These are phyloP conservation scores for Candida parachauliodes DNA, from an alignment of 805 yeast species.

Conservation along the genomic window DNA sequence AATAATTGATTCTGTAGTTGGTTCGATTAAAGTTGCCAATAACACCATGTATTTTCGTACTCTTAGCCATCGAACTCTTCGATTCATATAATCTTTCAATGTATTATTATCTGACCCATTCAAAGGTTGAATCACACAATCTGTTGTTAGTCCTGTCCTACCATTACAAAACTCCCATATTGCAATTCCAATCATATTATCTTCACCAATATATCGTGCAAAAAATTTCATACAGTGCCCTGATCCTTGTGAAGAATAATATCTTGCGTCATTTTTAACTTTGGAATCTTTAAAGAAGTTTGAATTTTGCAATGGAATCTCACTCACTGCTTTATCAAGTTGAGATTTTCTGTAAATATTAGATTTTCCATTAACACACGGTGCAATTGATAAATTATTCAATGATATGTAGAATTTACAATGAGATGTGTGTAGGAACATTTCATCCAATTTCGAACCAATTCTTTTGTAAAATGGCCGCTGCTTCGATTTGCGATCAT, in stretches of 20 bases:
- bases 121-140: constrained; percentile 73
- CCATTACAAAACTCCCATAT: constrained; percentile 67
- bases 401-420: constrained; percentile 80
- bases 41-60: constrained; percentile 86
- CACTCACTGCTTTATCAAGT: constrained; percentile 53
- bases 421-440: constrained; percentile 81
- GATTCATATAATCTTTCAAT: constrained; percentile 52
- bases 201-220: constrained; percentile 84
- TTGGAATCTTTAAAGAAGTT: constrained; percentile 28
- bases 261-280: constrained; percentile 28
- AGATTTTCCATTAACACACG: constrained; percentile 90
- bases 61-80: constrained; percentile 82
- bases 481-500: not conserved
- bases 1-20: constrained; percentile 74
- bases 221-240: constrained; percentile 63
- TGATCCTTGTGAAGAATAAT: constrained; percentile 25
- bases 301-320: constrained; percentile 22
- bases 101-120: constrained; percentile 34
- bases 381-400: constrained; percentile 71
- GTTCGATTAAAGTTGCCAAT: constrained; percentile 80
- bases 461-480: constrained; percentile 18
- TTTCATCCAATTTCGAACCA: constrained; percentile 77
- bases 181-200: constrained; percentile 86
- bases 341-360: constrained; percentile 70
- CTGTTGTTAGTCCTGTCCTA: constrained; percentile 75